Evolutionary conservation across 371 early-diverging fungal genomes (phyloP), one percentile per base, ranked within the genome.

Genomic region (Sporodiniella umbellata): DNA sequence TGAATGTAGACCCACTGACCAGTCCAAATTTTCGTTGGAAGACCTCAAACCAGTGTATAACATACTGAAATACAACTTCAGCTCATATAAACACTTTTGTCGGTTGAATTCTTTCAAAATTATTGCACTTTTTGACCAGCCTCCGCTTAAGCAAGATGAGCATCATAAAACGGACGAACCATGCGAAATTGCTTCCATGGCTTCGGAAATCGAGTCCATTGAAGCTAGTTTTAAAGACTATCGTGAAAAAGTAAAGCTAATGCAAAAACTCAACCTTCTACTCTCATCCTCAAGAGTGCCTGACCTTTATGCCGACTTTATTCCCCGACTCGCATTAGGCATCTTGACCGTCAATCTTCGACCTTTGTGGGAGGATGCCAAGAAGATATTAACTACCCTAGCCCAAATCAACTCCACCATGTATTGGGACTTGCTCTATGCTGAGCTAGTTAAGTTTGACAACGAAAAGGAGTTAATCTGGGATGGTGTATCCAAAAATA

Each of bases 311-410:
- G 56, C 56, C 26, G 78, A 83, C 18, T 83, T 86, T 17, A 68
- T 80, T 25, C 76, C 82, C 48, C 77, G 76, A 30, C 61, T 87
- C 23, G 67, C 78, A 38, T 55, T 93, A 23, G 89, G 80, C 21
- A 61, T 88, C 18, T 68, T 92, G 18, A 82, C 87, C 8, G 76
- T 89, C 56, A 89, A 90, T 55, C 83, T 94, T 25, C 79, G 79
- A 33, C 89, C 90, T 2, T 62, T 95, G n/a, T 94, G 94, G 94
- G 71, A 82, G 5, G 91, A 91, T 48, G 87, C 84, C 8, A 83
- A 70, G 12, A 73, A 80, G 30, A 59, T 81, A 3, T 61, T 95
- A 24, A 68, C 71, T 15, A 66, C 66, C 5, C 60, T 80, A 19
- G 81, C 89, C 1, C 69, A 67, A 17, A 48, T 71, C 14, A 58